Evolutionary conservation across 2,329 filamentous ascomycete species (phyloP), one percentile per base, ranked within the genome.

Genomic region (Aureobasidium sp.): DNA sequence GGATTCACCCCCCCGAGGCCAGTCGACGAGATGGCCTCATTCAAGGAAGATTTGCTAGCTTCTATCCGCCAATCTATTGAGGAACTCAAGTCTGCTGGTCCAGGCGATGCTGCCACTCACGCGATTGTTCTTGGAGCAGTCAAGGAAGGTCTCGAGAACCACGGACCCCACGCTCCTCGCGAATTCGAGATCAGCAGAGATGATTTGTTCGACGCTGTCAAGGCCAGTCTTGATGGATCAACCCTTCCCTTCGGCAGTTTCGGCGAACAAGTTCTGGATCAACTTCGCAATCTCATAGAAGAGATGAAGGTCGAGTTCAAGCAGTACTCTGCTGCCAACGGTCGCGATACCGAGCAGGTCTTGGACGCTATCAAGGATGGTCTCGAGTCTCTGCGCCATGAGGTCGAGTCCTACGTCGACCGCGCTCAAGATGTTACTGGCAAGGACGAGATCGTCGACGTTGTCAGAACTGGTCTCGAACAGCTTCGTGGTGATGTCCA

Each of bases 311-410:
- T 77, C 5, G 84, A 87, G 67, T 84, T 88, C 72, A 91, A 92
- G 72, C 84, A 93, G 68, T 93, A 91, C 67, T 87, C 90, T 22
- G 85, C 89, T 3, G 87, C 88, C 65, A 90, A 86, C 67, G 90
- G 88, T 44, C 83, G 86, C 63, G 90, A 94, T 71, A 93, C 91
- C 0, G 91, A 96, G 72, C 90, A 96, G 72, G 86, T 96, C 14
- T 79, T 97, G 5, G 90, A 94, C 72, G 89, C 91, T 0, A 87
- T 95, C 47, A 93, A 91, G 67, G 90, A 96, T 70, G 91, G 91
- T 0, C 81, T 96, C 15, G 91, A 96, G 67, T 87, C 84, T 67
- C 82, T 97, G 7, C 86, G 91, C 12, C 77, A 79, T 14, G 89
- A 96, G 63, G 89, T 97, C 61, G 90, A 96, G 70, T 80, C 79